Evolutionary conservation across 495 filamentous ascomycete species (phyloP), one percentile per base, ranked within the genome.

Genomic region (Clavariopsis aquatica): DNA sequence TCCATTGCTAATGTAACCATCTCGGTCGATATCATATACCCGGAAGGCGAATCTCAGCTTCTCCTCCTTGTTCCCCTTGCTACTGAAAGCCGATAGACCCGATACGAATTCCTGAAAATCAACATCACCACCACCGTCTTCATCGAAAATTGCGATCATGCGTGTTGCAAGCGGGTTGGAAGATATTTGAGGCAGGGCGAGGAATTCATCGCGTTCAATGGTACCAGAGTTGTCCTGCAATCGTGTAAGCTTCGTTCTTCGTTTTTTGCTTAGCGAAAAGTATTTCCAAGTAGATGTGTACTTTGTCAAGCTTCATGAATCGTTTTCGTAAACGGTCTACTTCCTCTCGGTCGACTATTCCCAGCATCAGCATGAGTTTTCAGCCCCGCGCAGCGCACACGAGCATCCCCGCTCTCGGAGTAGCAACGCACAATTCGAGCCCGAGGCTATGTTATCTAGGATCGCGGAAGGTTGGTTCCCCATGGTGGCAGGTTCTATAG

Each of bases 71-170:
- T 97, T 97, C 47, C 94, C 94, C 80, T 98, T 98, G 78, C 87
- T 90, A 72, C 87, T 92, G 83, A 99, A 99, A 38, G 95, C 94
- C 71, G 88, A 92, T 20, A 99, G 82, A 6, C 94, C 94, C 6
- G 90, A 93, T 22, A 99, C 94, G 80, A 99, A 99, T 78, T 99
- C 94, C 72, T 98, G 91, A 80, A 99, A 99, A 77, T 99, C 94
- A 70, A 99, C 94, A 69, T 96, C 90, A 68, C 94, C 94, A 66
- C 94, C 93, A 65, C 94, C 94, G 77, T 99, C 94, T 78, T 99
- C 94, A 76, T 99, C 94, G 76, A 99, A 98, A 71, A 99, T 99
- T 12, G 95, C 94, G 71, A 99, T 99, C 92, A 99, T 96, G 64
- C 73, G 72, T n/a, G 94, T 97, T 49, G 94, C 95, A 43, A 99